Evolutionary conservation across 177 flowering plant species (phyloP), one percentile per base, ranked within the genome.

Genomic region (Tripterygium wilfordii): DNA sequence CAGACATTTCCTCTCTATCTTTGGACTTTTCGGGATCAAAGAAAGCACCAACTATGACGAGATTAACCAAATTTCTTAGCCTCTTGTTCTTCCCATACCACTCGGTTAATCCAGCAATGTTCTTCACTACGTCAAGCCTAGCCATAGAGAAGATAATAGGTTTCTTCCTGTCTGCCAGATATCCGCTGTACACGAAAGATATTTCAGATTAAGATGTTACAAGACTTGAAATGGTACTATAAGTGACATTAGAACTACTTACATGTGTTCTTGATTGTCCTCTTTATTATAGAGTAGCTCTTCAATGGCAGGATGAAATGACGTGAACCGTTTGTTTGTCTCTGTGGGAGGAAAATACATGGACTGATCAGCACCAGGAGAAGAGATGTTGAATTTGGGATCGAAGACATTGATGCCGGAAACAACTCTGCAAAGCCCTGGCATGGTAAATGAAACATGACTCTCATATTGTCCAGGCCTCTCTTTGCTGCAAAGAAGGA

Each of bases 101-200:
- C 52, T 80, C 86, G 1, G 65, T 58, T 46, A 80, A 45, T 20
- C 86, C 86, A 5, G 73, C 62, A 1, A 77, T 42, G 65, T 80
- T 80, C 58, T 80, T 80, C 47, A 80, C 80, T 10, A 52, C 52
- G 35, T 80, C 86, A 18, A 80, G 73, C 66, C 86, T 67, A 37
- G 86, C 83, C 83, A 80, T 77, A 5, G 86, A 77, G 70, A 77
- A 80, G 36, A 80, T 66, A 10, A 80, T 77, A 0, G 86, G 86
- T 18, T 80, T 80, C 38, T 49, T 70, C 43, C 41, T 65, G 54
- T 80, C 77, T 32, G 58, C 68, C 17, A 80, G 54, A 40, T 50
- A 66, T 52, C 83, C 83, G 22, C 70, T 65, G 55, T 50, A 50
- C 40, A 13, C 8, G 2, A 19, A 18, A 29, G 7, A 5, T 2